Base-by-base conservation (phyloP, 352 stramenopile genomes). In the Phytophthora constricta region DNA sequence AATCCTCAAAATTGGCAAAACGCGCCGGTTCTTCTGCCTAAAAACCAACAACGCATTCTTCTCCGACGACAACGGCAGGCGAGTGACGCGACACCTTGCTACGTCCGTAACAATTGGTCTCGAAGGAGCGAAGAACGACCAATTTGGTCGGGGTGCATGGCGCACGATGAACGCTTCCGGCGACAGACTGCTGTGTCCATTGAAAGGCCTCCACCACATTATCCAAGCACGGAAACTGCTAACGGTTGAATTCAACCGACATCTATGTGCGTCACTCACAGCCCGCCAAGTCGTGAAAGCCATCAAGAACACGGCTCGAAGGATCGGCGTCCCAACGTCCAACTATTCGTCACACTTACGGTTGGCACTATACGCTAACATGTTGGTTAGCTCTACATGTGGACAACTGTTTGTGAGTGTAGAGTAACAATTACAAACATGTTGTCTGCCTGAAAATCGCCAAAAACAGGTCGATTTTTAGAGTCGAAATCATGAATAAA, bases 21-120 rank as follows among this genome's bases (percentile, higher is more conserved):
- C 16, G 3, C 41, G 59, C 2, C 41, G 47, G 4, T 61, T 50
- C 11, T 61, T 51, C 59, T 67, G 59, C 22, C 50, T 65, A 23
- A 57, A 67, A 46, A 46, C 2, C 10, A n/a, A 52, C 23, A 67
- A 67, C 13, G 42, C 31, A 20, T 67, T 61, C 33, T 67, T 56
- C 48, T 59, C 58, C 1, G 59, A 67, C 22, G 59, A 60, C n/a
- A 22, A 56, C 9, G 59, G 50, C 22, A 67, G 53, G 23, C 19
- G 39, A 56, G 33, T 34, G 4, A 43, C 27, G 17, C 31, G 22
- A 7, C 0, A 22, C 0, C 4, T 2, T 9, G 43, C 60, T 8
- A 62, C 45, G 25, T 51, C 61, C 4, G 46, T 58, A n/a, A 63
- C 26, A n/a, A 62, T 68, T n/a, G n/a, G n/a, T n/a, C 41, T 67